These are phyloP conservation scores for Penicillium waksmanii DNA, from an alignment of 495 filamentous ascomycete genomes.

Conservation along the genomic window DNA sequence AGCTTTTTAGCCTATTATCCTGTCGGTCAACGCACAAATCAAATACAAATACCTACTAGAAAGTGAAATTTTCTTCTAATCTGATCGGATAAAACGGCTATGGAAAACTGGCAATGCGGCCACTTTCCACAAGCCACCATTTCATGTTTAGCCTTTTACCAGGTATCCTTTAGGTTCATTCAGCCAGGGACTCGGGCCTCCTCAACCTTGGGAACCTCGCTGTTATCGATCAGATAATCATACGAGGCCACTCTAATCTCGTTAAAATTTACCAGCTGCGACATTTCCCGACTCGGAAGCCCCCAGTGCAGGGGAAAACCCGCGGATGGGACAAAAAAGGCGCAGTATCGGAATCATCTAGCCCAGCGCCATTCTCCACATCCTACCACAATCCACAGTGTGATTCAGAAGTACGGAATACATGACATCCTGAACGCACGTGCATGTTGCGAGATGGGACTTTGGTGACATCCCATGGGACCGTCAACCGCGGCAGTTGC, in stretches of 20 bases:
- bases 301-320: not conserved
- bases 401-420: not conserved
- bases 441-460: not conserved
- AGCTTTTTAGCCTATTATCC: too few species aligned
- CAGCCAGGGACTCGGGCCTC: not conserved
- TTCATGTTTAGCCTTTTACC: constrained; percentile 9
- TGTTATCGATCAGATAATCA: constrained; percentile 25
- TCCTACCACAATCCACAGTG: not conserved
- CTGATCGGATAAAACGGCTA: too few species aligned
- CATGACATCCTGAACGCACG: not conserved
- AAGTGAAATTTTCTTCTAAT: not conserved
- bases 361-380: constrained; percentile 1
- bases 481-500: constrained; percentile 3
- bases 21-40: not conserved
- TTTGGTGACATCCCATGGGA: constrained; percentile 1
- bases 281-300: not conserved
- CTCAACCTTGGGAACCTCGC: not conserved
- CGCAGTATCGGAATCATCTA: not conserved
- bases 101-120: too few species aligned
- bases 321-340: not conserved
- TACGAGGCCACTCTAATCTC: not conserved
- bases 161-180: not conserved
- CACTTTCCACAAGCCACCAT: not conserved
- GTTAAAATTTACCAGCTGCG: not conserved
- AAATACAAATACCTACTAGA: not conserved